phyloP scores from a whole-genome alignment of 805 yeast genomes.

The Starmerella scarabaei region DNA sequence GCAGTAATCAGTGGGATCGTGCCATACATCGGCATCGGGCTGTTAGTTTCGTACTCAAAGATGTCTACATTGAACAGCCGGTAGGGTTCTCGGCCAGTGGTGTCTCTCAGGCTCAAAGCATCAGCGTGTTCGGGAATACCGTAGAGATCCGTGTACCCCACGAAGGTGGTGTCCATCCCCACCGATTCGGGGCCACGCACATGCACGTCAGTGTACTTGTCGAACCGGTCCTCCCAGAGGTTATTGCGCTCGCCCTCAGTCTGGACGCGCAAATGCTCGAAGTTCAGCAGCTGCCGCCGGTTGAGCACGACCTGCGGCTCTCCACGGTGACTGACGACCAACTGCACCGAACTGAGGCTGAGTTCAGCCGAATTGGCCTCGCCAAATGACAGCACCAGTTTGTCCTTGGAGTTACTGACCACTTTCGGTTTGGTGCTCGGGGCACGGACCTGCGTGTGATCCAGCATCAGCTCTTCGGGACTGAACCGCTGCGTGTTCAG shows the following conservation, averaged over 20 bases:
- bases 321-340: slow-evolving; percentile 37
- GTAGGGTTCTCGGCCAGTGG: slow-evolving; percentile 56
- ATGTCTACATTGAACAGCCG: slow-evolving; percentile 87
- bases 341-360: slow-evolving; percentile 36
- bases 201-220: slow-evolving; percentile 47
- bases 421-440: slow-evolving; percentile 1
- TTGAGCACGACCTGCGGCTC: slow-evolving; percentile 46
- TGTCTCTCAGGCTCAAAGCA: slow-evolving; percentile 57
- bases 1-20: slow-evolving; percentile 80
- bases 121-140: slow-evolving; percentile 99
- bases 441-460: not conserved
- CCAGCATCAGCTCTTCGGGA: slow-evolving; percentile 16
- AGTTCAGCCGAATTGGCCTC: slow-evolving; percentile 32
- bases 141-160: slow-evolving; percentile 49
- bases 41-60: slow-evolving; percentile 77
- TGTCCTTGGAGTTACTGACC: not conserved
- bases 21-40: slow-evolving; percentile 88
- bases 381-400: slow-evolving; percentile 11
- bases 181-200: slow-evolving; percentile 72
- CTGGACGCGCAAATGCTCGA: slow-evolving; percentile 65
- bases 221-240: slow-evolving; percentile 63
- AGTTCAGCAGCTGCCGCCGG: slow-evolving; percentile 54
- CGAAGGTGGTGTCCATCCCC: slow-evolving; percentile 61
- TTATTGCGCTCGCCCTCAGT: slow-evolving; percentile 37
- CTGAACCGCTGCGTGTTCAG: slow-evolving; percentile 16